Evolutionary conservation across 148 eudicot species (phyloP), one percentile per base, ranked within the genome.

Genomic region (Salicornia ramosissima): DNA sequence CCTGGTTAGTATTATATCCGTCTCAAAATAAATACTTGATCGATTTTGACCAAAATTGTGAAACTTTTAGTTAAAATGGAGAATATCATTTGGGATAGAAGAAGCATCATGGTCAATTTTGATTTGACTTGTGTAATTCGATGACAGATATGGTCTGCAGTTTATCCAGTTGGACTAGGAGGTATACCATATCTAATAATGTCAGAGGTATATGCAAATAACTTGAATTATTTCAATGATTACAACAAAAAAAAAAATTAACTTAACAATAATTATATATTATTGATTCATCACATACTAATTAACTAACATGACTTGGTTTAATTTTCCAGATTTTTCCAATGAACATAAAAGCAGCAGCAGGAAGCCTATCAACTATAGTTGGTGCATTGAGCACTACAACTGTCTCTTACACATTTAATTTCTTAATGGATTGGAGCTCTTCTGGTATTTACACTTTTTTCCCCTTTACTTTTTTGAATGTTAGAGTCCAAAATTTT

Each of bases 351-450:
- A 82, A 82, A 59, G 84, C 69, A 13, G 65, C 80, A 36, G 79
- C 74, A 24, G 84, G 84, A 81, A 78, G 74, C 63, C 56, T 81
- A 42, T 74, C 81, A 16, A 60, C 53, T 2, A 47, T 67, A 12
- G 74, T 75, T 10, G 19, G 31, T 43, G 70, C 75, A 42, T 36
- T 52, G 31, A 49, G 67, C 68, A 12, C 11, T 22, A 67, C 81
- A 77, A 55, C 74, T 8, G 74, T 74, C 6, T 62, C 79, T 15
- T 81, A 81, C 66, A 33, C 79, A n/a, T 78, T 82, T 49, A 76
- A 76, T 67, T 73, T 82, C 57, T 52, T 79, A 70, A 69, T 75
- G 69, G 78, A 76, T 11, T 82, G 85, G 82, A 82, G 78, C 60
- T 61, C 72, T 65, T 50, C 80, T 34, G 82, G 85, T 76, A 36